phyloP scores from a whole-genome alignment of 176 grass and related monocot genomes.

The Aegilops longissima region DNA sequence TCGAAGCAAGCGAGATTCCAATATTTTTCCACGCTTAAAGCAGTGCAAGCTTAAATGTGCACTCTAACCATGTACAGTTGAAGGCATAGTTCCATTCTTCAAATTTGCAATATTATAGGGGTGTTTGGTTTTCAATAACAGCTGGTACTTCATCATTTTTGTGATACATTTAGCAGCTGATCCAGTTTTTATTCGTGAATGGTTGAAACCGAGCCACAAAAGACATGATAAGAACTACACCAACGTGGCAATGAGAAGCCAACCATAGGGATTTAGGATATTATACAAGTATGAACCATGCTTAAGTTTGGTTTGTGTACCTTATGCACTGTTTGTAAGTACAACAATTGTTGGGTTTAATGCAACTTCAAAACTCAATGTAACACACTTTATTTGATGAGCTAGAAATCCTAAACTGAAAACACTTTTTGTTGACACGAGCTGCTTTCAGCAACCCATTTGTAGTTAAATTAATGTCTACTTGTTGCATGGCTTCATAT shows the following conservation, averaged over 20 bases:
- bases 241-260: background rate
- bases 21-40: background rate
- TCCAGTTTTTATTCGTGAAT: background rate
- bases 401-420: background rate
- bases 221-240: background rate
- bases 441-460: background rate
- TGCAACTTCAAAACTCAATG: background rate
- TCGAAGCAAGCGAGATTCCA: background rate
- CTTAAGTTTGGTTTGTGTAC: background rate
- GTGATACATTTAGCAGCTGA: background rate
- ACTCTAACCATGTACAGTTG: background rate
- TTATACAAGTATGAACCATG: background rate
- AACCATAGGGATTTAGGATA: background rate
- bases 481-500: background rate
- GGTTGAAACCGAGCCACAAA: background rate
- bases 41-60: background rate
- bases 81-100: background rate
- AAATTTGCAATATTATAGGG: background rate
- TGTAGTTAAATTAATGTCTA: background rate
- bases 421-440: background rate
- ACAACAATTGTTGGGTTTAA: background rate
- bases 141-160: background rate
- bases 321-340: slow-evolving; percentile 4
- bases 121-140: background rate
- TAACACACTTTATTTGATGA: background rate